Percentiles rank a stretch among this genome's conserved stretches.
phyloP scores from a whole-genome alignment of 2,329 filamentous ascomycete species.

The Exophiala spinifera region DNA sequence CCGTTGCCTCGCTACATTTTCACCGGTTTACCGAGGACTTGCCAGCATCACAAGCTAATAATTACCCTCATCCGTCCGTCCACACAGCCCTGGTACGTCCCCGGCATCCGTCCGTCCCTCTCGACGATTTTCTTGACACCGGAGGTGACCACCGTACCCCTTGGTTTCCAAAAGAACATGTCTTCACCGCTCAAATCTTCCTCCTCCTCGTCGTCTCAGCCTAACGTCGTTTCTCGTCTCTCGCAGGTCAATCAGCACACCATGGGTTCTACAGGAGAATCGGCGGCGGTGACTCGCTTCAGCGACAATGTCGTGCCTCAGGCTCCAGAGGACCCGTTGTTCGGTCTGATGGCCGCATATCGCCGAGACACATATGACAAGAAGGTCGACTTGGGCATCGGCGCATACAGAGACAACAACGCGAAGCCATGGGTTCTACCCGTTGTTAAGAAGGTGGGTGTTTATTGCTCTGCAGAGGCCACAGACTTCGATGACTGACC shows the following conservation, averaged over 20 bases:
- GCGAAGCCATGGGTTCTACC: slow-evolving; percentile 97
- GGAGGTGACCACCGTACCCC: not conserved
- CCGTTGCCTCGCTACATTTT: not conserved
- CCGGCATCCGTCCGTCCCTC: not conserved
- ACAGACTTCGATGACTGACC: not conserved
- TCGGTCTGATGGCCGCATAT: slow-evolving; percentile 86
- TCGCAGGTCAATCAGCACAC: slow-evolving; percentile 64
- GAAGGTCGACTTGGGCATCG: slow-evolving; percentile 94
- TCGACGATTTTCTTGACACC: not conserved
- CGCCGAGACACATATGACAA: slow-evolving; percentile 69
- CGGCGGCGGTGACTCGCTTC: slow-evolving; percentile 58
- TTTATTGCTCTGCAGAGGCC: not conserved
- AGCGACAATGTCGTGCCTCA: slow-evolving; percentile 74
- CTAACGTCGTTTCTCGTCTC: slow-evolving; percentile 45
- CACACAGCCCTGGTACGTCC: not conserved
- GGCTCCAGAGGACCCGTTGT: slow-evolving; percentile 92
- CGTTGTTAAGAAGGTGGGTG: slow-evolving; percentile 83
- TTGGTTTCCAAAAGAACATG: not conserved
- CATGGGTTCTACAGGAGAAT: slow-evolving; percentile 54
- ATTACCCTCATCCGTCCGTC: not conserved
- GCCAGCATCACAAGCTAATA: not conserved
- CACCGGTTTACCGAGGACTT: not conserved
- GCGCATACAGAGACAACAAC: slow-evolving; percentile 90
- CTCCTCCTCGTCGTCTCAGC: slow-evolving; percentile 43
- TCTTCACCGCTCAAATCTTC: slow-evolving; percentile 4